Evolutionary conservation across 2,329 filamentous ascomycete genomes (phyloP).

Genomic region (Fusarium sp.): DNA sequence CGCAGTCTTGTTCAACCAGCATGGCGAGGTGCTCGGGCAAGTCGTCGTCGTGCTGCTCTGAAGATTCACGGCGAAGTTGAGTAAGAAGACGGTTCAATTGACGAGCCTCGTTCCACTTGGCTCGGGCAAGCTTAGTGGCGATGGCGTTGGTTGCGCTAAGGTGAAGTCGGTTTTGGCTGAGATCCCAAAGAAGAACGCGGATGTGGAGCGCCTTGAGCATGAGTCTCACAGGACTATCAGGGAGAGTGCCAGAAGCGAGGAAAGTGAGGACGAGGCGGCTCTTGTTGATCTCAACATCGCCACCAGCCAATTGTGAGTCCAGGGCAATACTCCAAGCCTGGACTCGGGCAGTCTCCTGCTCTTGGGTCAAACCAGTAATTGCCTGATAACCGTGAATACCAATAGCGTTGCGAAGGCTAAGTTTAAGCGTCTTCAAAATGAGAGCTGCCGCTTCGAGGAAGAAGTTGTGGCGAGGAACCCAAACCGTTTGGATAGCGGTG

Average conservation of each 20-base stretch:
- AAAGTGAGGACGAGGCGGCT: conserved; percentile 88
- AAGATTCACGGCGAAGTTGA: conserved; percentile 59
- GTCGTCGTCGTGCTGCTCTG: conserved; percentile 66
- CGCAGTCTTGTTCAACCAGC: conserved; percentile 84
- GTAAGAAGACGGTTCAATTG: conserved; percentile 68
- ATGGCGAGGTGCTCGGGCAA: conserved; percentile 83
- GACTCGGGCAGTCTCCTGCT: conserved; percentile 87
- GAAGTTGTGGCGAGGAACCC: conserved; percentile 90
- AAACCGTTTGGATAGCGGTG: conserved; percentile 92
- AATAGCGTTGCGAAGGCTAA: conserved; percentile 83
- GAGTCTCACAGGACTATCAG: conserved; percentile 83
- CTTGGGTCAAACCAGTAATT: conserved; percentile 84
- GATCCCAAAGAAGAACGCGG: conserved; percentile 88
- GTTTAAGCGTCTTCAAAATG: conserved; percentile 83
- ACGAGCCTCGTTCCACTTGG: conserved; percentile 86
- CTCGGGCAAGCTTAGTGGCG: conserved; percentile 80
- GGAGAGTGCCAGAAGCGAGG: conserved; percentile 88
- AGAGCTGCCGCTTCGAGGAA: conserved; percentile 88
- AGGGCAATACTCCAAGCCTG: conserved; percentile 95
- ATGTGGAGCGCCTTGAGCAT: conserved; percentile 96
- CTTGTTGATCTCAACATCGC: conserved; percentile 90
- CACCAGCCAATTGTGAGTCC: conserved; percentile 92
- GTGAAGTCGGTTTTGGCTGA: conserved; percentile 75
- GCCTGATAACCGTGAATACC: conserved; percentile 83
- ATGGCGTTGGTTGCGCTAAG: conserved; percentile 76